phyloP scores from a whole-genome alignment of 768 basidiomycete species.

The Nidularia pulvinata region DNA sequence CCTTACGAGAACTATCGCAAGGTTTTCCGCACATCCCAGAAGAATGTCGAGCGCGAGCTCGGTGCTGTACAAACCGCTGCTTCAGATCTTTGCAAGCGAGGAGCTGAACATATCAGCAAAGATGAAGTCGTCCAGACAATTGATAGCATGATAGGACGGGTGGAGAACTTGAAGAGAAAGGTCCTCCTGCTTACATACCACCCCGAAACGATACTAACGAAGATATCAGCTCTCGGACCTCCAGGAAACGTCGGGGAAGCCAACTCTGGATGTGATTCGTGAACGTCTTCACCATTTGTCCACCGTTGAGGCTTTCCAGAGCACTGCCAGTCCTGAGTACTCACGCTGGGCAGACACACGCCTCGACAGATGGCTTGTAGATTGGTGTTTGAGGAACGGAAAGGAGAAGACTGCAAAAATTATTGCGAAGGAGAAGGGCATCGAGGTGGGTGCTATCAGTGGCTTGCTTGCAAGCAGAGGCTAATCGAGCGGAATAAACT shows the following conservation, averaged over 20 bases:
- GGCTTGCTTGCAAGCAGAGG: too few species aligned
- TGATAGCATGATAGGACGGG: constrained; percentile 75
- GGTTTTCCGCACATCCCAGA: constrained; percentile 82
- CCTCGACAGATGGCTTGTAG: constrained; percentile 89
- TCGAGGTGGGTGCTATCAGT: constrained; percentile 59
- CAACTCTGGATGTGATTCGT: constrained; percentile 74
- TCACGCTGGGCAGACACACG: constrained; percentile 78
- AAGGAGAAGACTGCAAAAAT: constrained; percentile 75
- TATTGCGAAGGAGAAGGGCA: constrained; percentile 74
- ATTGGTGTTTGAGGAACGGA: constrained; percentile 86
- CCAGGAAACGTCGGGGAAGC: constrained; percentile 44
- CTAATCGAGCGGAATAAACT: too few species aligned
- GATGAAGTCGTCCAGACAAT: constrained; percentile 61
- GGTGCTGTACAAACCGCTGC: constrained; percentile 54
- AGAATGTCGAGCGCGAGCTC: constrained; percentile 80
- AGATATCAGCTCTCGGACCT: constrained; percentile 40
- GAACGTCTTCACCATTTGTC: constrained; percentile 76
- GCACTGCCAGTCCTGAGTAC: constrained; percentile 55
- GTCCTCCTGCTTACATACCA: constrained; percentile 40
- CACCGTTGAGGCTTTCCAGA: constrained; percentile 55
- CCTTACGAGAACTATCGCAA: constrained; percentile 91
- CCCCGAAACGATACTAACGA: neutral
- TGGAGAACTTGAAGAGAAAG: constrained; percentile 88
- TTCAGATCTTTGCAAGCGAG: constrained; percentile 57
- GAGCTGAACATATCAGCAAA: constrained; percentile 30